Evolutionary conservation across 1,139 yeast genomes (phyloP).

Genomic region (Hyphopichia buzzinii): DNA sequence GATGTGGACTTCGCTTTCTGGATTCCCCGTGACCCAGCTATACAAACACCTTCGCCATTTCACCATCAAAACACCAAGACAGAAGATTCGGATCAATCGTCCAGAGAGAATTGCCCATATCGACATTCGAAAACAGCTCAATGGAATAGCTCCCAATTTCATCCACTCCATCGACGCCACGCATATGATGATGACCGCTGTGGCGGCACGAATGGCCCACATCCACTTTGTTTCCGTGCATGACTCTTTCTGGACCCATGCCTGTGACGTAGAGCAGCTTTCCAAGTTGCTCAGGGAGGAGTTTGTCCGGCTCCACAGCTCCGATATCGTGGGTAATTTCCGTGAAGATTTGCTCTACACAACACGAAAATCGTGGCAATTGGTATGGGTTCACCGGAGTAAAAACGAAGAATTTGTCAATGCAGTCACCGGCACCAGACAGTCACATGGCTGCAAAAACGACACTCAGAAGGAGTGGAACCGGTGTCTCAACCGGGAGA

Average conservation of each 20-base stretch:
- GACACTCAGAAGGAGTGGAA: neutral
- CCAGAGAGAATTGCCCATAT: slow-evolving; percentile 21
- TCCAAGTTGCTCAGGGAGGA: slow-evolving; percentile 27
- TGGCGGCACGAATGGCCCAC: slow-evolving; percentile 16
- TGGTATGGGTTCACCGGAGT: slow-evolving; percentile 31
- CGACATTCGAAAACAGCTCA: slow-evolving; percentile 30
- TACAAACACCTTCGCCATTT: slow-evolving; percentile 22
- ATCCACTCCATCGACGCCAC: slow-evolving; percentile 45
- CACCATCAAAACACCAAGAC: slow-evolving; percentile 24
- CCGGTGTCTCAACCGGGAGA: neutral
- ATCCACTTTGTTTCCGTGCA: slow-evolving; percentile 41
- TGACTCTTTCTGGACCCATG: slow-evolving; percentile 47
- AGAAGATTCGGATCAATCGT: slow-evolving; percentile 18
- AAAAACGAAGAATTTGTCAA: slow-evolving; percentile 17
- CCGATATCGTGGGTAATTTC: slow-evolving; percentile 25
- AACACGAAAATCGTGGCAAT: slow-evolving; percentile 26
- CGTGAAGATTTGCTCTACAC: slow-evolving; percentile 25
- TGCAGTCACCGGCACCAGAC: slow-evolving; percentile 13
- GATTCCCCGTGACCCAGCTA: slow-evolving; percentile 43
- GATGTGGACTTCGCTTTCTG: slow-evolving; percentile 45
- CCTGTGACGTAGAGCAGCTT: slow-evolving; percentile 28
- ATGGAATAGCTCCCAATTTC: slow-evolving; percentile 46
- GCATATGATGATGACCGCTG: slow-evolving; percentile 39
- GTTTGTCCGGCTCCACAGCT: slow-evolving; percentile 34
- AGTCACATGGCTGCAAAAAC: neutral